These are phyloP conservation scores for Ogataea kodamae DNA, from an alignment of 805 yeast species.

Conservation along the genomic window DNA sequence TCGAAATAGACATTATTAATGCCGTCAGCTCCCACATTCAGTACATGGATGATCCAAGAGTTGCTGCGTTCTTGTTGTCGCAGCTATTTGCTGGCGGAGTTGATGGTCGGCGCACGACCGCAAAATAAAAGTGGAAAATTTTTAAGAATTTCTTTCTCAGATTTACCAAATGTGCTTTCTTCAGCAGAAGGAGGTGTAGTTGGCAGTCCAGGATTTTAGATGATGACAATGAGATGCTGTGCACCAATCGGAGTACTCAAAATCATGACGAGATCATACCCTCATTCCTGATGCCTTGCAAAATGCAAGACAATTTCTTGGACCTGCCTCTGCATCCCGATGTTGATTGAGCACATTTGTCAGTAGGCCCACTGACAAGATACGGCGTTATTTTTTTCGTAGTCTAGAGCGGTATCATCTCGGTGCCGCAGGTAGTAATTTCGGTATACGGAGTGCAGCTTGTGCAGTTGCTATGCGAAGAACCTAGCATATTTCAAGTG, in stretches of 20 bases:
- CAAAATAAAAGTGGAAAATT: slow-evolving; percentile 5
- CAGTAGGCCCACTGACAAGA: no score
- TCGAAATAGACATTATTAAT: slow-evolving; percentile 75
- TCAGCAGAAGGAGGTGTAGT: slow-evolving; percentile 7
- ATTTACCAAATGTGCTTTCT: slow-evolving; percentile 6
- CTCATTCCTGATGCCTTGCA: slow-evolving; percentile 20
- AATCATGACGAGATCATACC: slow-evolving; percentile 31
- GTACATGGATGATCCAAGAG: slow-evolving; percentile 82
- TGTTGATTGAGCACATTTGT: no score
- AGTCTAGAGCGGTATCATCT: no score
- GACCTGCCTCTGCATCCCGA: slow-evolving; percentile 3
- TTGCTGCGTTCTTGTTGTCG: slow-evolving; percentile 71
- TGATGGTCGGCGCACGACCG: slow-evolving; percentile 5
- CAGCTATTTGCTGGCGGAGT: slow-evolving; percentile 41
- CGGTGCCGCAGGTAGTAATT: no score
- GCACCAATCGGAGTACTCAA: slow-evolving; percentile 38
- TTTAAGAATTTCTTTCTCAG: not conserved
- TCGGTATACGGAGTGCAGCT: no score
- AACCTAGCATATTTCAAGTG: no score
- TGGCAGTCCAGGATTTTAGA: slow-evolving; percentile 11
- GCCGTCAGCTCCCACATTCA: slow-evolving; percentile 87
- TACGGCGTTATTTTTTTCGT: no score
- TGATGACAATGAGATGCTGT: slow-evolving; percentile 36
- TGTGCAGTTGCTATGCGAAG: no score
- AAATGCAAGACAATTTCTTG: slow-evolving; percentile 1